A percentile compares a stretch with the other conserved stretches of the same genome.
phyloP scores from a whole-genome alignment of 345 rosid species.

The Citrus hindsii region DNA sequence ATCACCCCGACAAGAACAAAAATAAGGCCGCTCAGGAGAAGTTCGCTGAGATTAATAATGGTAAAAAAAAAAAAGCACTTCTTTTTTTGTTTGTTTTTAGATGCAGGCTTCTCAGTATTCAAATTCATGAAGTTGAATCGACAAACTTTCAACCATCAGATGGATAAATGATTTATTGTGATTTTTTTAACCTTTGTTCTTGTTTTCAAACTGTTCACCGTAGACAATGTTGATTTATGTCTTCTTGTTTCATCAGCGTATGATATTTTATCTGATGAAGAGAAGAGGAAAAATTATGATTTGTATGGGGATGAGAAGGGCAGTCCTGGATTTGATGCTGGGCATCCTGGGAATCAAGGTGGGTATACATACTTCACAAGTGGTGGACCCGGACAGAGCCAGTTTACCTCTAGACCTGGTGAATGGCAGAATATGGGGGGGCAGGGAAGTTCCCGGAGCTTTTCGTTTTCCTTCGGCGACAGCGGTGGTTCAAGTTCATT shows the following conservation, averaged over 20 bases:
- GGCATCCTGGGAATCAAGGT: slow-evolving; percentile 56
- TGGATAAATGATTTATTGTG: not conserved
- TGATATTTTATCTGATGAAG: slow-evolving; percentile 86
- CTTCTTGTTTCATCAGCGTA: slow-evolving; percentile 58
- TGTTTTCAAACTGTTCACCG: not conserved
- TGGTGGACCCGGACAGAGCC: slow-evolving; percentile 57
- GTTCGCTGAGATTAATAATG: slow-evolving; percentile 89
- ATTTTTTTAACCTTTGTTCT: not conserved
- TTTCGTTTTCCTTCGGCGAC: slow-evolving; percentile 75
- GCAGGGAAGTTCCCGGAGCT: slow-evolving; percentile 57
- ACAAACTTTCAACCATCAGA: not conserved
- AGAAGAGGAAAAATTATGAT: slow-evolving; percentile 85
- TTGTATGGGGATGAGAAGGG: slow-evolving; percentile 89
- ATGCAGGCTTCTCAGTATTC: not conserved
- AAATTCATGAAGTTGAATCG: not conserved
- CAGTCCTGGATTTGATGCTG: slow-evolving; percentile 71
- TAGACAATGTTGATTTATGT: not conserved
- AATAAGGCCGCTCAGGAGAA: slow-evolving; percentile 79
- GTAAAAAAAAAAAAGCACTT: slow-evolving; percentile 26
- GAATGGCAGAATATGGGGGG: slow-evolving; percentile 75
- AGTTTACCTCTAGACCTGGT: slow-evolving; percentile 59
- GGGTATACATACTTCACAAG: slow-evolving; percentile 52
- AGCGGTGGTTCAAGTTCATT: slow-evolving; percentile 49
- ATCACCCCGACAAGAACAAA: slow-evolving; percentile 95
- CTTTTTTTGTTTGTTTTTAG: not conserved